Evolutionary conservation across 345 rosid species (phyloP), one percentile per base, ranked within the genome.

Genomic region (Dimocarpus longan): DNA sequence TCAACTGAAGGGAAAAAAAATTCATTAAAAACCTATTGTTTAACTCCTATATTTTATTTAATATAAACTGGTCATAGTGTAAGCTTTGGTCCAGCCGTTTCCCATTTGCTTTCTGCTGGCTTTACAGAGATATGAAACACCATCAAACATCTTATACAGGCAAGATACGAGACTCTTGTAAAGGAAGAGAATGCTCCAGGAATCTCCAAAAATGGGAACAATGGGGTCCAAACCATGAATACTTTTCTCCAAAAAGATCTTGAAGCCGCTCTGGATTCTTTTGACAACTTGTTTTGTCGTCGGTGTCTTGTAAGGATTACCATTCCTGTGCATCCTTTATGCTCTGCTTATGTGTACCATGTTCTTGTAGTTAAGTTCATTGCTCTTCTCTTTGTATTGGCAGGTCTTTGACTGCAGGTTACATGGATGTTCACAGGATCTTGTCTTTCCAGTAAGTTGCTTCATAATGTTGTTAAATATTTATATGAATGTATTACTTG

Each of bases 401-500:
- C 89, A 96, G 99, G 98, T 96, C 10, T 96, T 96, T 83, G 98
- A 96, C 82, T 96, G 99, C 89, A 92, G 97, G 81, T 93, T 96
- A 66, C 99, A 96, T 67, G 99, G 99, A 67, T 94, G 99, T 85
- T 96, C 99, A 13, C 99, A 96, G 86, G 99, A 96, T 87, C 98
- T 96, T 78, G 85, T 96, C 77, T 93, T 89, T 85, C 98, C 98
- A n/a, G 98, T 96, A 82, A 88, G 97, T 87, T 50, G 81, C 37
- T 84, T 78, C 67, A 73, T 68, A 70, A 76, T 37, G 76, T 50
- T 60, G 46, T 83, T 81, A 69, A 70, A 79, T 28, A 76, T 69
- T 65, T 82, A 76, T 69, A 43, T 16, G 37, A 73, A 65, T 68
- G 24, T 76, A 52, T 76, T 66, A 70, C 71, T 60, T 46, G 82